Conservation (phyloP, 139 green algal species). For the Chlamydomonas applanata region DNA sequence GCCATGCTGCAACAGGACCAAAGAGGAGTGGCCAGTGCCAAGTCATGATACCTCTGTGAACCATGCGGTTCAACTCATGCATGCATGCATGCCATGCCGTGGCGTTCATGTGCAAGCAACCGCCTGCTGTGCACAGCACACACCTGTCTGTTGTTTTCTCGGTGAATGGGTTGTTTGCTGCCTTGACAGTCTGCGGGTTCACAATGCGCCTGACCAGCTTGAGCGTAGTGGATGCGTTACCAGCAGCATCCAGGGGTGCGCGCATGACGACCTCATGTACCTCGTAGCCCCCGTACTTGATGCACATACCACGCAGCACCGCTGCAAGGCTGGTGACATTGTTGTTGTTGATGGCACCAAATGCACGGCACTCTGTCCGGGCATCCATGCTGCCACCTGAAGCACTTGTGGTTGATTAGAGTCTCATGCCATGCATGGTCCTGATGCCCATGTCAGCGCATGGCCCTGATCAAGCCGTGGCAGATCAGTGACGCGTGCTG, state of each 20-base stretch:
- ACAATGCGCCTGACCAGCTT: neutral
- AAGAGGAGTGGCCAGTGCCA: too few relatives aligned
- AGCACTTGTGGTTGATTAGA: too few relatives aligned
- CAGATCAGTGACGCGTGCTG: too few relatives aligned
- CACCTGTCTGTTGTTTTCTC: neutral
- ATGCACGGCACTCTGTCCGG: constrained; percentile 6
- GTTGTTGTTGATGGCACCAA: neutral
- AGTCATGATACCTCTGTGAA: too few relatives aligned
- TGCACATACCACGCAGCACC: constrained; percentile 8
- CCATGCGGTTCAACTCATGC: too few relatives aligned
- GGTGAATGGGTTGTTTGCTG: neutral
- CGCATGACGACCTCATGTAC: neutral
- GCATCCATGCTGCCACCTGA: too few relatives aligned
- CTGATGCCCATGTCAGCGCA: too few relatives aligned
- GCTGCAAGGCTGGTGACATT: neutral
- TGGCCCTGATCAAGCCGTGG: too few relatives aligned
- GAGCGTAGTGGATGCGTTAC: neutral
- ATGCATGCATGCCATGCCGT: neutral
- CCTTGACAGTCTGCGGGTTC: neutral
- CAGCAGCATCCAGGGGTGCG: neutral
- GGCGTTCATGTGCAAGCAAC: too few relatives aligned
- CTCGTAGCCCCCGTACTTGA: neutral
- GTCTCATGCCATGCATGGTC: too few relatives aligned
- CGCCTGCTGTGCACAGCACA: neutral
- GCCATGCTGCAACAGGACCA: too few relatives aligned